Evolutionary conservation across 2,329 filamentous ascomycete genomes (phyloP), one percentile per base, ranked within the genome.

Genomic region (Aspergillus fructus): DNA sequence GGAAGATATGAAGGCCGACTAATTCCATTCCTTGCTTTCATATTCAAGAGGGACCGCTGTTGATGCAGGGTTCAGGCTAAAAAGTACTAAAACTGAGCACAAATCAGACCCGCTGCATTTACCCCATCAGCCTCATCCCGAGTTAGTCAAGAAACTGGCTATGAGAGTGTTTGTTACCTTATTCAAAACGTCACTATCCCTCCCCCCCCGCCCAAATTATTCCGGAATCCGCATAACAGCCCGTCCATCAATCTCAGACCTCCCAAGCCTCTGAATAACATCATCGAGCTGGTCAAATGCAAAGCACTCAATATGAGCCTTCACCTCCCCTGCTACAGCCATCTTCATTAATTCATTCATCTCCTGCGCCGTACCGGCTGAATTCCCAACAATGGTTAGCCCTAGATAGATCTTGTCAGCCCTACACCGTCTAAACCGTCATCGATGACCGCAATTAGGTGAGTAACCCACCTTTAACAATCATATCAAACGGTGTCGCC

Each of bases 401-500:
- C 78, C 74, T 72, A 37, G 8, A 30, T 30, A 9, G 34, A 34
- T 11, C 27, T 34, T 13, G 43, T 58, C 42, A 64, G 66, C 34
- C 34, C 37, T 15, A n/a, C 5, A 19, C 17, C 19, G 13, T 30
- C 12, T 13, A 27, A 19, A 15, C 2, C 4, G 15, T n/a, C 42
- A 15, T 45, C 9, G 23, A 46, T 19, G 6, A 19, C 24, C 43
- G n/a, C 21, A 30, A 30, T 30, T 9, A 30, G 27, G 27, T 30
- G 13, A 17, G 30, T 19, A 5, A 9, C 64, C 49, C 58, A 74
- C 76, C 77, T 62, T 74, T 74, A 24, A 79, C 76, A 39, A 78
- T 76, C 72, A 80, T 79, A 30, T 78, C 74, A 23, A 81, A 75
- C 0, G 78, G 78, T 5, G 74, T 75, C 59, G 78, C 77, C 5